Conservation (phyloP, 345 rosid genomes). For the Citrus sinensis region DNA sequence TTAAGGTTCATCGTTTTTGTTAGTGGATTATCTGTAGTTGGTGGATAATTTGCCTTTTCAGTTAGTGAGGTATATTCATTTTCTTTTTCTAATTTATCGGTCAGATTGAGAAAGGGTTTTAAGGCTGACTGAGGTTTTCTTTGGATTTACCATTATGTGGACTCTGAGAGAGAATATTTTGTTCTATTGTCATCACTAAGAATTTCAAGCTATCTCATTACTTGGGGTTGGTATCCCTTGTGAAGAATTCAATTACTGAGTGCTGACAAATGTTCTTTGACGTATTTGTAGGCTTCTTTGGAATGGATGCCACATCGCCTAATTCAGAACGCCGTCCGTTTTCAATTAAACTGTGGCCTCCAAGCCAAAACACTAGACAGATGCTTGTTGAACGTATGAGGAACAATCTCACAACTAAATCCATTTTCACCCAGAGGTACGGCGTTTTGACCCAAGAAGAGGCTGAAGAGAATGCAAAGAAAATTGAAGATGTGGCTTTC, state of each 20-base stretch:
- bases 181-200: not conserved
- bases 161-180: not conserved
- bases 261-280: not conserved
- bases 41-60: not conserved
- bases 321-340: slow-evolving; percentile 61
- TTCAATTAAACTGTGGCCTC: slow-evolving; percentile 89
- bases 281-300: slow-evolving; percentile 21
- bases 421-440: slow-evolving; percentile 80
- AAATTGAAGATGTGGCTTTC: slow-evolving; percentile 73
- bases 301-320: slow-evolving; percentile 49
- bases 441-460: slow-evolving; percentile 69
- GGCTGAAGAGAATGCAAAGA: slow-evolving; percentile 72
- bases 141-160: not conserved
- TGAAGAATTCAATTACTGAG: not conserved
- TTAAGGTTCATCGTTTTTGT: not conserved
- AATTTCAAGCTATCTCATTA: not conserved
- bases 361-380: slow-evolving; percentile 63
- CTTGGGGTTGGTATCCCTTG: not conserved
- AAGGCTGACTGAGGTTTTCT: not conserved
- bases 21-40: not conserved
- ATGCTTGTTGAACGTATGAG: slow-evolving; percentile 67
- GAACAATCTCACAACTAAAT: slow-evolving; percentile 63
- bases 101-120: not conserved
- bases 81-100: not conserved
- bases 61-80: not conserved